A percentile compares a stretch with the other conserved stretches of the same genome.
phyloP scores from a whole-genome alignment of 2,329 filamentous ascomycete species.

The Herpotrichia juniperi region DNA sequence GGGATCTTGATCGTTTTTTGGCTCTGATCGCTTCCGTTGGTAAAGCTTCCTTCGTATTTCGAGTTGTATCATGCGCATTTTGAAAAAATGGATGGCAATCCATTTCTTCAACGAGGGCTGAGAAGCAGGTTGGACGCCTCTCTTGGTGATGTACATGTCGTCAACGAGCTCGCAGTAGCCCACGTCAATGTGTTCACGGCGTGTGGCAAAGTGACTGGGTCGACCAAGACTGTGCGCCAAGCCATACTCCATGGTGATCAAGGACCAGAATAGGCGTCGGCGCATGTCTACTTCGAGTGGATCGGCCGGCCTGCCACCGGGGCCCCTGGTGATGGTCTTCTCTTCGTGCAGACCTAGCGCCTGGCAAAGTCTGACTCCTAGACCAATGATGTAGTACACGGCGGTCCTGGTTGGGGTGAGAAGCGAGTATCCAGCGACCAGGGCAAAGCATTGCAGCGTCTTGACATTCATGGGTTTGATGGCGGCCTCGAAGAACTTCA shows the following conservation, averaged over 20 bases:
- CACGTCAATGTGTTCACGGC: slow-evolving; percentile 82
- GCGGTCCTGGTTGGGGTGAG: slow-evolving; percentile 90
- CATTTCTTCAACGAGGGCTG: slow-evolving; percentile 82
- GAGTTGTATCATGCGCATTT: slow-evolving; percentile 84
- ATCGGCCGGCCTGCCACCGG: slow-evolving; percentile 66
- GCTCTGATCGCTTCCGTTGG: slow-evolving; percentile 78
- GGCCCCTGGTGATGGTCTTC: slow-evolving; percentile 75
- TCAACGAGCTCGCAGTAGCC: slow-evolving; percentile 82
- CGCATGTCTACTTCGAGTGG: slow-evolving; percentile 86
- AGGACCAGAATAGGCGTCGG: slow-evolving; percentile 84
- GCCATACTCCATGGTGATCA: slow-evolving; percentile 86
- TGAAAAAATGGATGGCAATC: slow-evolving; percentile 90
- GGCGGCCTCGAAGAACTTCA: slow-evolving; percentile 81
- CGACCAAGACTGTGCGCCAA: slow-evolving; percentile 87
- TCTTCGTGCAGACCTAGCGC: slow-evolving; percentile 88
- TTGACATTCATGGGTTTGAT: slow-evolving; percentile 87
- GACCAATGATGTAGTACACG: slow-evolving; percentile 89
- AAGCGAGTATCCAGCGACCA: slow-evolving; percentile 91
- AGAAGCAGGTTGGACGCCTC: slow-evolving; percentile 73
- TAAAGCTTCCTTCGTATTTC: slow-evolving; percentile 89
- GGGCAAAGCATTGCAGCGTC: slow-evolving; percentile 84
- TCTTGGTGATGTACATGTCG: slow-evolving; percentile 80
- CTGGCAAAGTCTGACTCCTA: slow-evolving; percentile 86
- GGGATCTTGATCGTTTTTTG: slow-evolving; percentile 78
- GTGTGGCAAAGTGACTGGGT: slow-evolving; percentile 82